These are phyloP conservation scores for Cajanus cajan DNA, from an alignment of 306 rosid genomes.

Conservation along the genomic window DNA sequence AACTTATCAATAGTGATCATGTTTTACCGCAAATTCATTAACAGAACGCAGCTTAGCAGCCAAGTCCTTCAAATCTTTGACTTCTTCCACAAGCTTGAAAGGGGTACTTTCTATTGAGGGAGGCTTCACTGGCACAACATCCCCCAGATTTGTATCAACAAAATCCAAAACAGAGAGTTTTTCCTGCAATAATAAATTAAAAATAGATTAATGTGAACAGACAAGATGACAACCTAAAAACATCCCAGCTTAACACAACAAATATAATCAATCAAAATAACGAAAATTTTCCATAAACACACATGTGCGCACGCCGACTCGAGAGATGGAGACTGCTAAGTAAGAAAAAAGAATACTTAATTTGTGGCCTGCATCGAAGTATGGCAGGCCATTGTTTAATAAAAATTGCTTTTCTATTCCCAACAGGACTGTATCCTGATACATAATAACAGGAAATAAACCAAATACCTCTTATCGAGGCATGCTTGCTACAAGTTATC, in stretches of 20 bases:
- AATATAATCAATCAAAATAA: background rate
- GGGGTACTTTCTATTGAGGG: conserved; percentile 61
- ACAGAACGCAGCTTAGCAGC: conserved; percentile 73
- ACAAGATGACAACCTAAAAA: background rate
- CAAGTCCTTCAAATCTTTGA: conserved; percentile 76
- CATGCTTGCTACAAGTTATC: background rate
- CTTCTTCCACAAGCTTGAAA: conserved; percentile 72
- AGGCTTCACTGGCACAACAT: conserved; percentile 55
- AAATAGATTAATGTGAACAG: conserved; percentile 5
- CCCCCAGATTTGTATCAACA: conserved; percentile 53
- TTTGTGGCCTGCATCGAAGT: background rate
- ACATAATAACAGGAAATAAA: background rate
- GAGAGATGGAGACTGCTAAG: background rate
- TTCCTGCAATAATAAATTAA: conserved; percentile 48
- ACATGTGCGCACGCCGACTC: background rate
- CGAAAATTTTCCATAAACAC: background rate
- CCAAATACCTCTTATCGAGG: background rate
- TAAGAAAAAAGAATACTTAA: background rate
- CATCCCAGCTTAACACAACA: background rate
- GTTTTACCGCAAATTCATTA: conserved; percentile 80
- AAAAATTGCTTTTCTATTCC: background rate
- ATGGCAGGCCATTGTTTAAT: background rate
- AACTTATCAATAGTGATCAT: background rate
- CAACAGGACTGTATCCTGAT: background rate
- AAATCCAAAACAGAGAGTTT: conserved; percentile 62